phyloP scores from a whole-genome alignment of 768 basidiomycete genomes.

The Tylopilus plumbeoviolaceoides region DNA sequence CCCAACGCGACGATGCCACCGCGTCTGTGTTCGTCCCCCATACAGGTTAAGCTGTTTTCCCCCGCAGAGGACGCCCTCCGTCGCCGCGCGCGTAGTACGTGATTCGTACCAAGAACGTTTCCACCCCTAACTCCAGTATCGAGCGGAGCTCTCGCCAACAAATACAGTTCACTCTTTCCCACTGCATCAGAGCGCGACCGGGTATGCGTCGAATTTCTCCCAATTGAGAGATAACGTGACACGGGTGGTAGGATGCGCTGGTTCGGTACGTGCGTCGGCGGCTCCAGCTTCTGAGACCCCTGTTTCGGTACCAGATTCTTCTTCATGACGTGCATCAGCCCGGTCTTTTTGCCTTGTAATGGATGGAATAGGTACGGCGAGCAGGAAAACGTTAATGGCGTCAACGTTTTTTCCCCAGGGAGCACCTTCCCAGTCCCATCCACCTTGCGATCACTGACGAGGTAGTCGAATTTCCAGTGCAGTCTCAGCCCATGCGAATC shows the following conservation, averaged over 20 bases:
- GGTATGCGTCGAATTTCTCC: conserved; percentile 6
- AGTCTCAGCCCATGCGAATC: conserved; percentile 36
- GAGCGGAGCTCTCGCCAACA: conserved; percentile 6
- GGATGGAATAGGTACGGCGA: conserved; percentile 60
- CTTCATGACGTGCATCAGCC: conserved; percentile 65
- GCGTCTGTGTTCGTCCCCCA: neutral
- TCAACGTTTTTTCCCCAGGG: conserved; percentile 69
- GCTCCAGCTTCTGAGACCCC: conserved; percentile 55
- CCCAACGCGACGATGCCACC: neutral
- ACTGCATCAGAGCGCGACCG: conserved; percentile 25
- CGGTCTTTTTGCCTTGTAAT: conserved; percentile 60
- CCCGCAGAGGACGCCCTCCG: conserved; percentile 48
- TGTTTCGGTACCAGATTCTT: conserved; percentile 69
- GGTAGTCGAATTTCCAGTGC: conserved; percentile 77
- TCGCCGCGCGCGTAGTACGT: conserved; percentile 26
- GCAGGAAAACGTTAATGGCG: conserved; percentile 72
- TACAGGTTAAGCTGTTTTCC: conserved; percentile 27
- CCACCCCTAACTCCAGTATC: neutral
- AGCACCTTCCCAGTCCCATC: conserved; percentile 41
- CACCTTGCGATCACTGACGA: conserved; percentile 57
- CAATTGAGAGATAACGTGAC: conserved; percentile 1
- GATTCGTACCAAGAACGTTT: conserved; percentile 2
- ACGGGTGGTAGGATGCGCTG: conserved; percentile 1
- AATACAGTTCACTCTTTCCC: conserved; percentile 13
- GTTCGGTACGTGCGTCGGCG: conserved; percentile 28